phyloP scores from a whole-genome alignment of 2,329 filamentous ascomycete species.

The Neocucurbitaria cava region DNA sequence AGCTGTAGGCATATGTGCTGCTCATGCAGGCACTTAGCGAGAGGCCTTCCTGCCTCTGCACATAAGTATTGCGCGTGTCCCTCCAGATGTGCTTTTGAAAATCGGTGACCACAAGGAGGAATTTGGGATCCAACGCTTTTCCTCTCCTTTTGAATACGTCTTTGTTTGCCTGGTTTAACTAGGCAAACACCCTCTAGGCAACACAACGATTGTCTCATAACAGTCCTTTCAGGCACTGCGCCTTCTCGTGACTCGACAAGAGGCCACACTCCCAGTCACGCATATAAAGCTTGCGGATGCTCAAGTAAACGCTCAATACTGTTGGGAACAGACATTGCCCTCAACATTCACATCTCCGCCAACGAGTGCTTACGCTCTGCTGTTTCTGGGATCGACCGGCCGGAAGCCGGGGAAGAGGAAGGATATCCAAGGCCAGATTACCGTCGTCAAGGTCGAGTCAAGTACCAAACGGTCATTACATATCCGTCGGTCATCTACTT shows the following conservation, averaged over 20 bases:
- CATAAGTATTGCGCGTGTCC: conserved; percentile 41
- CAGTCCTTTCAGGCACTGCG: conserved; percentile 30
- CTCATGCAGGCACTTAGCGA: conserved; percentile 26
- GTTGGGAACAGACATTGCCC: conserved; percentile 15
- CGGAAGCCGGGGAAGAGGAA: conserved; percentile 35
- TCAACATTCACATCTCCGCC: conserved; percentile 14
- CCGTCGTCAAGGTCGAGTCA: conserved; percentile 35
- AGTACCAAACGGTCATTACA: conserved; percentile 32
- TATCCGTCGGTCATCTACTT: conserved; percentile 25
- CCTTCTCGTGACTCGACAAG: conserved; percentile 37
- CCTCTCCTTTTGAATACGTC: conserved; percentile 4
- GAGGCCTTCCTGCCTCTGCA: conserved; percentile 20
- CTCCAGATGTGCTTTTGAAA: conserved; percentile 20
- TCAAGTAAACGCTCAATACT: conserved; percentile 19
- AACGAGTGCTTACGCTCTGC: conserved; percentile 25
- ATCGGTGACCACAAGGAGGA: conserved; percentile 33
- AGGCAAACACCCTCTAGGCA: conserved; percentile 41
- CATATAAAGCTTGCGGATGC: conserved; percentile 35
- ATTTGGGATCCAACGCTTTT: conserved; percentile 15
- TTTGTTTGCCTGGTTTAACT: conserved; percentile 18
- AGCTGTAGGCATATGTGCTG: conserved; percentile 23
- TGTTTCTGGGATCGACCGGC: conserved; percentile 38
- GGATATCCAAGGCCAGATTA: conserved; percentile 21
- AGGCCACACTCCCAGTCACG: conserved; percentile 38
- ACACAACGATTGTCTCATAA: conserved; percentile 37